These are phyloP conservation scores for Mycena rosella DNA, from an alignment of 768 basidiomycete genomes.

Conservation along the genomic window DNA sequence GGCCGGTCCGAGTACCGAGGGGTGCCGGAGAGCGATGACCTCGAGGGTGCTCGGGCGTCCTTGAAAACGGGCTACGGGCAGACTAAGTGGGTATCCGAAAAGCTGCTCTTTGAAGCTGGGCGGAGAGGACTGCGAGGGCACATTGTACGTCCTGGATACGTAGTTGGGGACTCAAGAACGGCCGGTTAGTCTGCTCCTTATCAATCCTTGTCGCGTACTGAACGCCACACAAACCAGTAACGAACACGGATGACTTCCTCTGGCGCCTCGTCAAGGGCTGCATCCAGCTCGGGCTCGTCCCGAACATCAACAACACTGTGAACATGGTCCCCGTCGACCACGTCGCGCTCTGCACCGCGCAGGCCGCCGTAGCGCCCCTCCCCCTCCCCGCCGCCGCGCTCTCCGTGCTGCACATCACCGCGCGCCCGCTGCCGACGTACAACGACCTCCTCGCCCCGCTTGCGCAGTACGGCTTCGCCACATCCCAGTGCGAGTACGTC, in stretches of 20 bases:
- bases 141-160: conserved; percentile 94
- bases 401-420: conserved; percentile 86
- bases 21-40: conserved; percentile 87
- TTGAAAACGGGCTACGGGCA: conserved; percentile 97
- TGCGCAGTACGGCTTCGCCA: conserved; percentile 82
- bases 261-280: conserved; percentile 99
- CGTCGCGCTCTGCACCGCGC: conserved; percentile 85
- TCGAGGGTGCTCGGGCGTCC: conserved; percentile 82
- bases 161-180: conserved; percentile 90
- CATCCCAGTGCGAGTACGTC: conserved; percentile 87
- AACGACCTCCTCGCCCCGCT: conserved; percentile 86
- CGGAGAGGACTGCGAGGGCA: conserved; percentile 86
- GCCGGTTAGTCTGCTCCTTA: conserved; percentile 70
- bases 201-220: neutral
- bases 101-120: conserved; percentile 92
- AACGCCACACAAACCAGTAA: conserved; percentile 66
- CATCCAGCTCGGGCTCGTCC: conserved; percentile 94
- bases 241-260: conserved; percentile 99
- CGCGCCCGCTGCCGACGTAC: conserved; percentile 89
- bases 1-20: conserved; percentile 64
- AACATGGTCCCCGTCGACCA: conserved; percentile 99
- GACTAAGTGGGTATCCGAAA: conserved; percentile 98
- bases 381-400: conserved; percentile 61
- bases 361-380: conserved; percentile 77
- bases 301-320: conserved; percentile 97